Base-by-base conservation (phyloP, 176 grass and related monocot genomes). In the Leersia perrieri region DNA sequence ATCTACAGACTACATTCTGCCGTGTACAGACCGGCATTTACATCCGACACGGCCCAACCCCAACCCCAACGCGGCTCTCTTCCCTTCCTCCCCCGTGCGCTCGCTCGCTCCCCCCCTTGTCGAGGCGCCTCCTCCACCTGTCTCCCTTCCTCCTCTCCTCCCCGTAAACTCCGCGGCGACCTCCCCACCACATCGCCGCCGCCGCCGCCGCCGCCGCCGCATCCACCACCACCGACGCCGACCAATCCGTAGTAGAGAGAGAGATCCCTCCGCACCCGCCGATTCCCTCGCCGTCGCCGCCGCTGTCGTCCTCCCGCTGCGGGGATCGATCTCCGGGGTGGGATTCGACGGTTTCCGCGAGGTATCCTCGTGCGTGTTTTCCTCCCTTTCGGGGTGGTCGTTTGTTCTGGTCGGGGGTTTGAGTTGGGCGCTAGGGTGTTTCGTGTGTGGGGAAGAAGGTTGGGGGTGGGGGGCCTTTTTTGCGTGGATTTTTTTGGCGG, bases 241-340 rank as follows among this genome's bases (percentile, higher is more conserved):
- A 22, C 80, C 41, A 65, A 72, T 35, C 58, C n/a, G 69, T n/a
- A n/a, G n/a, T n/a, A n/a, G n/a, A n/a, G n/a, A n/a, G 13, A 9
- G 28, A 58, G 68, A 49, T 7, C 31, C 80, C 28, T 45, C 38
- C 22, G 13, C 12, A 3, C 36, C 34, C 58, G 29, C 14, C n/a
- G 39, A 45, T 35, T 74, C 39, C 70, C 29, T 58, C 40, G 58
- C 11, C 42, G n/a, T 1, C 49, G 49, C 18, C 51, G 0, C 7
- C 42, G 9, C 53, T 20, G 2, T 9, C 53, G 13, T 3, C 14
- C 22, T 33, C 45, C 38, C 60, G 22, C 40, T n/a, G 69, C 11
- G 35, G 31, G 67, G 51, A 29, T 27, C n/a, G 81, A 83, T 83
- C 23, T 61, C 41, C 31, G 60, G 32, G n/a, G n/a, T n/a, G n/a